phyloP scores from a whole-genome alignment of 768 basidiomycete genomes.

The Russula sp. region DNA sequence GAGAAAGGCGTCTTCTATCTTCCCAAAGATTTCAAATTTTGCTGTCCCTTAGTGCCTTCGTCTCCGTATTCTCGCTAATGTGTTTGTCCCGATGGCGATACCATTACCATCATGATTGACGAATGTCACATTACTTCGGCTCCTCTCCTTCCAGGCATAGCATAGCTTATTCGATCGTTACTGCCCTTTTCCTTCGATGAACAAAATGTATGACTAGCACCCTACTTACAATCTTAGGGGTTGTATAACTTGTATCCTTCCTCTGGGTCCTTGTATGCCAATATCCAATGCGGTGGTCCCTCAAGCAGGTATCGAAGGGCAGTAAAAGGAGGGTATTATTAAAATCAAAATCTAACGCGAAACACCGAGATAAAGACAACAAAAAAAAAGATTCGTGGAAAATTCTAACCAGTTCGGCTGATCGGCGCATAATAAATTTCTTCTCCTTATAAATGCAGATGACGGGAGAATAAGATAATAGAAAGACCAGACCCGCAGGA shows the following conservation, averaged over 20 bases:
- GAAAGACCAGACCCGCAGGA: background rate
- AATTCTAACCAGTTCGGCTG: background rate
- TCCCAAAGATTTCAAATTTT: conserved; percentile 67
- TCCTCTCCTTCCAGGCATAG: conserved; percentile 7
- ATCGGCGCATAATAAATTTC: conserved; percentile 17
- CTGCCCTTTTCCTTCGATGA: background rate
- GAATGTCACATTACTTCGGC: conserved; percentile 4
- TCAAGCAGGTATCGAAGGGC: background rate
- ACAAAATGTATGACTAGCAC: conserved; percentile 19
- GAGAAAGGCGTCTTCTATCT: conserved; percentile 81
- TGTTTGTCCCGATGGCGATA: conserved; percentile 10
- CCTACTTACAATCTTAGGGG: conserved; percentile 1
- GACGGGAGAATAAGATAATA: background rate
- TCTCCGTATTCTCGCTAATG: conserved; percentile 2
- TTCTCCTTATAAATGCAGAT: background rate
- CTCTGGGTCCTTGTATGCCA: background rate
- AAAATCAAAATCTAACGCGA: conserved; percentile 10
- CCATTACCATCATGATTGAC: background rate
- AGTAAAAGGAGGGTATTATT: conserved; percentile 15
- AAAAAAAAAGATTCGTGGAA: background rate
- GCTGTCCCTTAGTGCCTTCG: conserved; percentile 7
- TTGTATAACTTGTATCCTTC: conserved; percentile 2
- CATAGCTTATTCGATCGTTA: conserved; percentile 13
- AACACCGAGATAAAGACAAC: background rate
- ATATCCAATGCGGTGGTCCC: background rate